Conservation (phyloP, 805 yeast genomes). For the Saccharomyces kudriavzevii region DNA sequence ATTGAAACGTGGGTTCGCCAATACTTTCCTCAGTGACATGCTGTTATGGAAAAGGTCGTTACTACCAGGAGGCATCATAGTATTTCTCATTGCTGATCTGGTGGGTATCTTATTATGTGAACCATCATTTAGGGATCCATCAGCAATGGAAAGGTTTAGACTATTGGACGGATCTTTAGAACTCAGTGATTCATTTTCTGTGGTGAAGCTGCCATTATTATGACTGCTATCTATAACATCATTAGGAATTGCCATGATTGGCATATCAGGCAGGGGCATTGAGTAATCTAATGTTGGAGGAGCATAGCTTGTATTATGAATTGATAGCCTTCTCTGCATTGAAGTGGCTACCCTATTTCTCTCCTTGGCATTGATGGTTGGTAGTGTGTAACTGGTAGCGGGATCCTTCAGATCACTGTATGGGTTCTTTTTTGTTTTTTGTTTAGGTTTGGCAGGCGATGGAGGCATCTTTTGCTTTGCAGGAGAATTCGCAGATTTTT, state of each 20-base stretch:
- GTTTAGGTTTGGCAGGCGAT: conserved; percentile 10
- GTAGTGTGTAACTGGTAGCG: conserved; percentile 18
- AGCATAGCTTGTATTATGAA: conserved; percentile 29
- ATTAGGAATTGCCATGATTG: neutral
- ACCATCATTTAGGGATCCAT: neutral
- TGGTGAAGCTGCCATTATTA: conserved; percentile 2
- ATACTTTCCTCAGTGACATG: conserved; percentile 22
- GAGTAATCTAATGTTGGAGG: conserved; percentile 26
- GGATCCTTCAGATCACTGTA: conserved; percentile 15
- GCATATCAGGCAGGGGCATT: conserved; percentile 21
- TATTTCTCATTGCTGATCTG: neutral
- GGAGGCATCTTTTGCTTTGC: conserved; percentile 8
- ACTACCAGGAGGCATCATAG: neutral
- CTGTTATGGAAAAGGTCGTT: neutral
- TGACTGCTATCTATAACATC: neutral
- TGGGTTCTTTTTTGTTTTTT: conserved; percentile 11
- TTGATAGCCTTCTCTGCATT: conserved; percentile 39
- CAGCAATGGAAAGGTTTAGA: neutral
- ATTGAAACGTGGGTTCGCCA: conserved; percentile 38
- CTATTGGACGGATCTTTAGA: neutral
- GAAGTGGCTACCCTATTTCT: conserved; percentile 34
- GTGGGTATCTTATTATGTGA: neutral
- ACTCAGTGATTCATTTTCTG: neutral
- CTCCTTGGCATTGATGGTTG: conserved; percentile 30
- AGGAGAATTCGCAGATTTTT: conserved; percentile 7